These are phyloP conservation scores for Oenanthe javanica DNA, from an alignment of 140 eudicot genomes.

Conservation along the genomic window DNA sequence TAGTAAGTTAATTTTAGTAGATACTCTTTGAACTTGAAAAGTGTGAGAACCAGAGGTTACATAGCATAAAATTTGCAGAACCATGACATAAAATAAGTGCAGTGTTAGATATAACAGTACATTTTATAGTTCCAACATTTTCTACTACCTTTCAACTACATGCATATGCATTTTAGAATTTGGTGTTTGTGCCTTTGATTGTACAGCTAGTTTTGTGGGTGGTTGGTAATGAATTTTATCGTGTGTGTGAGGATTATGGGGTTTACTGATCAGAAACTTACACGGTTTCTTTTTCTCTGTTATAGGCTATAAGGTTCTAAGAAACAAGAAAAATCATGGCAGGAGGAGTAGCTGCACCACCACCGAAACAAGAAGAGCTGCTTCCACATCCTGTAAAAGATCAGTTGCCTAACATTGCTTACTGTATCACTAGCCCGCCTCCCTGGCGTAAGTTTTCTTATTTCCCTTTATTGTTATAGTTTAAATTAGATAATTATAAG, in stretches of 20 bases:
- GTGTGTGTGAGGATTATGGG: not conserved
- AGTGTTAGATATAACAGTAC: no score
- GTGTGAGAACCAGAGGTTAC: not conserved
- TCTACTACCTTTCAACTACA: not conserved
- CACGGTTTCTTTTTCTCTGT: not conserved
- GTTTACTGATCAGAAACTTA: not conserved
- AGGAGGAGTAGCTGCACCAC: constrained; percentile 64
- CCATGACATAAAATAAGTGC: not conserved
- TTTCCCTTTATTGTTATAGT: not conserved
- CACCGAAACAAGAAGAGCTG: constrained; percentile 84
- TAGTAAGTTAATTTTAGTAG: not conserved
- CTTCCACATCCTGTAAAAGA: constrained; percentile 87
- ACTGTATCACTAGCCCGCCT: constrained; percentile 94
- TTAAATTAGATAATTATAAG: not conserved
- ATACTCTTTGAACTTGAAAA: not conserved
- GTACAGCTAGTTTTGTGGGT: not conserved
- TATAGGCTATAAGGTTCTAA: not conserved
- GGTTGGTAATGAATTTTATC: not conserved
- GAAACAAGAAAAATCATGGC: constrained; percentile 33
- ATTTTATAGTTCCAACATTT: not conserved
- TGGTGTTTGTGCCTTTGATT: not conserved
- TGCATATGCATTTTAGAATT: not conserved
- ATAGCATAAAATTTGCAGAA: not conserved
- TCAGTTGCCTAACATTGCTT: constrained; percentile 80
- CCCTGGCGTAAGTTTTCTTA: constrained; percentile 75